Evolutionary conservation across 306 rosid species (phyloP), one percentile per base, ranked within the genome.

Genomic region (Phaseolus lunatus): DNA sequence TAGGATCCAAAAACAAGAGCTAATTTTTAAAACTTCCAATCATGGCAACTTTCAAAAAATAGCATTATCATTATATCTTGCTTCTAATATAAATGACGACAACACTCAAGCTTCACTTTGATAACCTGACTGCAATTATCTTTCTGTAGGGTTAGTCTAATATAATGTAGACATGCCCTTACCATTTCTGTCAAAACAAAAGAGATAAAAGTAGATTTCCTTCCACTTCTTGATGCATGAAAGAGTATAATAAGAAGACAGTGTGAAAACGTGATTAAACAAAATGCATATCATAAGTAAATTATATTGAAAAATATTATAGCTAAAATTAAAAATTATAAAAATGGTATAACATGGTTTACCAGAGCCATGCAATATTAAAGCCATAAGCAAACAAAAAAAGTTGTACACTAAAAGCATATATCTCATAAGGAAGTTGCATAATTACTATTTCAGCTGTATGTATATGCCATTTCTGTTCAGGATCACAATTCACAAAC

Each of bases 371-470:
- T 20, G 23, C 23, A 45, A 61, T 54, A 18, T 13, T n/a, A 43
- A 14, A 35, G 10, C 14, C 27, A 29, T 62, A 69, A 19, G 53
- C 20, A 63, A 69, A 45, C 49, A 29, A 45, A 45, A 39, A 20
- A 19, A 15, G 23, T 14, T 18, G 9, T 4, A 45, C 29, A 20
- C 19, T 3, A 39, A 67, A 53, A 33, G 24, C 44, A 73, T 43
- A 20, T 10, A 44, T 13, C 57, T 31, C 41, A 65, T 10, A 24
- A 72, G 72, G 59, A 72, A 72, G 33, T 22, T 44, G 41, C 54
- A 78, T 12, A n/a, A 15, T 73, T 49, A 35, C 54, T 72, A 66
- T 48, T 57, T 39, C 76, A 72, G 66, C 43, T n/a, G 65, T 57
- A 56, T n/a, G 65, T 57, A 56, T 48, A 9, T 27, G 56, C 12